These are phyloP conservation scores for Pseudogymnoascus sp. DNA, from an alignment of 2,329 filamentous ascomycete genomes.

Conservation along the genomic window DNA sequence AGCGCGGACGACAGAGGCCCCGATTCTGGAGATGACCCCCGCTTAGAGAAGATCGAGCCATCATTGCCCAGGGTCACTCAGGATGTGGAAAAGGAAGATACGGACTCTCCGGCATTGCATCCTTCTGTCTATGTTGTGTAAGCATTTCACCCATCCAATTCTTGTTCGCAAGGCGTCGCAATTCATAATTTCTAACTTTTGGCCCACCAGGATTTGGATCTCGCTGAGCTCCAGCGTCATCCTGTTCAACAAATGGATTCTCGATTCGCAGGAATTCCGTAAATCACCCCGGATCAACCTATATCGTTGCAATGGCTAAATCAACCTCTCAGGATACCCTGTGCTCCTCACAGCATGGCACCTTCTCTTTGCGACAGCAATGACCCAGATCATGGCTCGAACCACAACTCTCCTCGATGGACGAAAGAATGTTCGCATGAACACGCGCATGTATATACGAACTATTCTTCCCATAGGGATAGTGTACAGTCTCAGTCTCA, in stretches of 20 bases:
- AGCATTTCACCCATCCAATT: conserved; percentile 36
- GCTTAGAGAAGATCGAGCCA: conserved; percentile 64
- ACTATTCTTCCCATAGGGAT: conserved; percentile 91
- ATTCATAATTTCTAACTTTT: conserved; percentile 11
- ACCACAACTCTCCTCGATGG: conserved; percentile 87
- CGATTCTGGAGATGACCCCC: conserved; percentile 59
- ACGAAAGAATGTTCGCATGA: conserved; percentile 96
- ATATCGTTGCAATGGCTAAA: conserved; percentile 23
- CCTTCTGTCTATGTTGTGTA: conserved; percentile 75
- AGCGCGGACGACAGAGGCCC: conserved; percentile 72
- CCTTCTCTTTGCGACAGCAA: conserved; percentile 81
- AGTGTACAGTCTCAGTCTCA: conserved; percentile 93
- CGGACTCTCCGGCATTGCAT: conserved; percentile 30
- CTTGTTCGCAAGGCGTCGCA: conserved; percentile 18
- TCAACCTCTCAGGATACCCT: conserved; percentile 47
- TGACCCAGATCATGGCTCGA: conserved; percentile 87
- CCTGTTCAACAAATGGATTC: conserved; percentile 98
- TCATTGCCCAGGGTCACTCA: conserved; percentile 77
- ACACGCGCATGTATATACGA: conserved; percentile 80
- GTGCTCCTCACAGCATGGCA: conserved; percentile 95
- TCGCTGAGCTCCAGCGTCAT: conserved; percentile 87
- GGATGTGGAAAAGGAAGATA: conserved; percentile 31
- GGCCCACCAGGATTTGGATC: conserved; percentile 69
- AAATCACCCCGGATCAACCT: conserved; percentile 32
- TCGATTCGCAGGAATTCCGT: conserved; percentile 79